phyloP scores from a whole-genome alignment of 2,329 filamentous ascomycete species.

The Sclerotinia sclerotiorum region DNA sequence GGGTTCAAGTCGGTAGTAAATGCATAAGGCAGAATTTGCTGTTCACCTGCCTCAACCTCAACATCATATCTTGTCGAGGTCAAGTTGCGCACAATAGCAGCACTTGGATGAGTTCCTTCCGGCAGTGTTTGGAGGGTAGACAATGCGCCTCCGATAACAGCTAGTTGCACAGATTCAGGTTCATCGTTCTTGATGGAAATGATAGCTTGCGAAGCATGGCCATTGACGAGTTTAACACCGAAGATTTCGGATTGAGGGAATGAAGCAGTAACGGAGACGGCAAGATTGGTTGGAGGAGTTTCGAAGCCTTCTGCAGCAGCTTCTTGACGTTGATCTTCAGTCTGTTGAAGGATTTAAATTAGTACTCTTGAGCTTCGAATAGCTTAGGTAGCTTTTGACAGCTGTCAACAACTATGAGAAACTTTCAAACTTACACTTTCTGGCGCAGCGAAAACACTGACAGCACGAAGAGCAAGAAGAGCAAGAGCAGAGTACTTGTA shows the following conservation, averaged over 20 bases:
- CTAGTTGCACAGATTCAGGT: conserved; percentile 68
- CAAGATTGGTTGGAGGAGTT: conserved; percentile 48
- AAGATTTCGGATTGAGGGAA: conserved; percentile 71
- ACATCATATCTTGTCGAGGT: conserved; percentile 73
- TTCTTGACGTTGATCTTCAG: conserved; percentile 23
- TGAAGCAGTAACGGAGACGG: conserved; percentile 63
- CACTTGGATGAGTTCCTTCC: conserved; percentile 48
- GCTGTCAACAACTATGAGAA: conserved; percentile 18
- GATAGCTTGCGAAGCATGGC: conserved; percentile 77
- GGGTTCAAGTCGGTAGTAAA: conserved; percentile 92
- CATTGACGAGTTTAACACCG: conserved; percentile 94
- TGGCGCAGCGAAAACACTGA: conserved; percentile 62
- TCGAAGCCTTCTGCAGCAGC: conserved; percentile 36
- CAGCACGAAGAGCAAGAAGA: conserved; percentile 67
- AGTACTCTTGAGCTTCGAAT: conserved; percentile 17
- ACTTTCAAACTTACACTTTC: conserved; percentile 51
- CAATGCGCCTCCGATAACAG: conserved; percentile 75
- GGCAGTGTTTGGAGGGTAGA: conserved; percentile 55
- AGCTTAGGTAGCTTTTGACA: conserved; percentile 13
- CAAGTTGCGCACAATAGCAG: conserved; percentile 76
- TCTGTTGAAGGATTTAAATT: conserved; percentile 18
- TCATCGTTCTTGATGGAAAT: conserved; percentile 86
- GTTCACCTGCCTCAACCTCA: conserved; percentile 72
- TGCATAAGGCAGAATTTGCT: conserved; percentile 74
- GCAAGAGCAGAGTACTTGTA: conserved; percentile 71